Conservation (phyloP, 1,284 basidiomycete species). For the Rhodotorula sp. region DNA sequence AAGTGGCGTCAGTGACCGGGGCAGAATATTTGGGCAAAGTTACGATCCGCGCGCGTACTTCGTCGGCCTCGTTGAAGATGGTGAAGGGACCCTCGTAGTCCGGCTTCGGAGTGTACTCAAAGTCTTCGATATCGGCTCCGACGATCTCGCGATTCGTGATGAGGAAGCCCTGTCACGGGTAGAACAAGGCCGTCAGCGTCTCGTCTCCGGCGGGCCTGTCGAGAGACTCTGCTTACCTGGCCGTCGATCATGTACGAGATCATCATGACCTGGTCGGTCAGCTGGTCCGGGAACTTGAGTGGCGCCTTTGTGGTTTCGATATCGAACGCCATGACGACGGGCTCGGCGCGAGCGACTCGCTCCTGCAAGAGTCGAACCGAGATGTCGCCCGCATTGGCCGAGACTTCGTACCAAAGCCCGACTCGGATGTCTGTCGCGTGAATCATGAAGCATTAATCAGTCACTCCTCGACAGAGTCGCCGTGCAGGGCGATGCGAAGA, state of each 20-base stretch:
- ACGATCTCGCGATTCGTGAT: conserved; percentile 99
- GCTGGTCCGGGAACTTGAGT: conserved; percentile 95
- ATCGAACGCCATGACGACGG: conserved; percentile 98
- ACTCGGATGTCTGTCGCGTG: conserved; percentile 75
- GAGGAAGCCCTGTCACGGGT: conserved; percentile 72
- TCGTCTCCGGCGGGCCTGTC: background rate
- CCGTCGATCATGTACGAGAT: conserved; percentile 98
- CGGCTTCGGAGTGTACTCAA: conserved; percentile 97
- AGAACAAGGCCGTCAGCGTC: background rate
- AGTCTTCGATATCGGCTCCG: conserved; percentile 95
- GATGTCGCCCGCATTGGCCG: conserved; percentile 75
- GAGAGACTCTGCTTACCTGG: conserved; percentile 31
- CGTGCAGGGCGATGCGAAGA: background rate
- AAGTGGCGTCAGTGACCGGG: background rate
- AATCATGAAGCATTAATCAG: background rate
- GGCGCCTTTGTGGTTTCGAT: conserved; percentile 99
- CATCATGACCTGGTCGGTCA: conserved; percentile 99
- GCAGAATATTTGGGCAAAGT: too few relatives aligned
- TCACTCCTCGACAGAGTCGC: too few relatives aligned
- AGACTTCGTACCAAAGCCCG: conserved; percentile 90
- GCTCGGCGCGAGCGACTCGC: conserved; percentile 96
- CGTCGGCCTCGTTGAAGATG: conserved; percentile 91
- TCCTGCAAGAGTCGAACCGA: conserved; percentile 70
- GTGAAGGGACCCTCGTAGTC: conserved; percentile 97
- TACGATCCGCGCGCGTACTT: conserved; percentile 55